phyloP scores from a whole-genome alignment of 176 grass and related monocot genomes.

The Oryza nivara region DNA sequence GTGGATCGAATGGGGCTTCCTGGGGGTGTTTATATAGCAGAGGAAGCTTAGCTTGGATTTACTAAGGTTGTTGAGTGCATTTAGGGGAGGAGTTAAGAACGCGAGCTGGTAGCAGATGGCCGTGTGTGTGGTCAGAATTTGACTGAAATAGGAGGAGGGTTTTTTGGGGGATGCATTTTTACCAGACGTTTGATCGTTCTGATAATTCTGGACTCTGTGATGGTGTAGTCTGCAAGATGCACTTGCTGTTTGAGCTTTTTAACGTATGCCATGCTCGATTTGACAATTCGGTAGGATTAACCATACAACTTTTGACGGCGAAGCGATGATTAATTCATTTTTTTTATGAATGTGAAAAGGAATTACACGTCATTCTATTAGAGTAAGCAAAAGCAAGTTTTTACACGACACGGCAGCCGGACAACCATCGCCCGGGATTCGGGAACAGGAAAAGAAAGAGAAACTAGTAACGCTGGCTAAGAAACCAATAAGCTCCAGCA shows the following conservation, averaged over 20 bases:
- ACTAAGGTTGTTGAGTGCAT: conserved; percentile 39
- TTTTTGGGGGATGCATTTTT: not conserved
- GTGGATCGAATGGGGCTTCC: not conserved
- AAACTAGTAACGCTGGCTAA: too few species aligned
- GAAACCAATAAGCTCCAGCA: too few species aligned
- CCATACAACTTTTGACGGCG: too few species aligned
- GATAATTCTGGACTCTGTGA: not conserved
- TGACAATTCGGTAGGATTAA: too few species aligned
- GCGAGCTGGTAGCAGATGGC: conserved; percentile 33
- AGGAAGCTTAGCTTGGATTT: not conserved
- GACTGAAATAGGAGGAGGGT: not conserved
- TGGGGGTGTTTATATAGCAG: conserved; percentile 35
- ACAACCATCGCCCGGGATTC: too few species aligned
- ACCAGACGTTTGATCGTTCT: not conserved
- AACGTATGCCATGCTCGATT: too few species aligned
- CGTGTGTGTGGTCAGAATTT: not conserved
- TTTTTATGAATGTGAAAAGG: too few species aligned
- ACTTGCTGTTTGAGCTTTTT: not conserved
- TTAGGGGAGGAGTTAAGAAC: conserved; percentile 44
- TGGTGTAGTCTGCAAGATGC: not conserved
- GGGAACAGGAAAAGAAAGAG: too few species aligned
- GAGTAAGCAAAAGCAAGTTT: too few species aligned
- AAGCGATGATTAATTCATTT: too few species aligned
- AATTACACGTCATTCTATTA: too few species aligned
- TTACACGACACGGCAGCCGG: too few species aligned